A percentile compares a stretch with the other conserved stretches of the same genome.
Conservation (phyloP, 2,329 filamentous ascomycete genomes). For the Apiospora hydei region DNA sequence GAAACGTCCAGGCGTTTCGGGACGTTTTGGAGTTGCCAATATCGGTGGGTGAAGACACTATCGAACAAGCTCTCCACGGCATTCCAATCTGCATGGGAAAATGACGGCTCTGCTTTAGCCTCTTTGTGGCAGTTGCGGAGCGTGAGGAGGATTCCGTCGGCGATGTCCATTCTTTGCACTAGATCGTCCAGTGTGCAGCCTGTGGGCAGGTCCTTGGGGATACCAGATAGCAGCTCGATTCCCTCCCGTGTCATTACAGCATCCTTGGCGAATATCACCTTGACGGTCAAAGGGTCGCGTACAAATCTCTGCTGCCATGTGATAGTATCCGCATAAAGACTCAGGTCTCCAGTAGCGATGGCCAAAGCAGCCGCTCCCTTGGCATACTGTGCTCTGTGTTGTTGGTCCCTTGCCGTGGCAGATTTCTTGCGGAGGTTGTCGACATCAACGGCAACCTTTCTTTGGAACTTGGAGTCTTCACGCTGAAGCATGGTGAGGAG, state of each 20-base stretch:
- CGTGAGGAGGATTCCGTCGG: conserved; percentile 30
- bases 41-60: neutral
- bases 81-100: neutral
- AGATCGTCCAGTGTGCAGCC: neutral
- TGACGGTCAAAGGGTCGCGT: conserved; percentile 25
- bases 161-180: neutral
- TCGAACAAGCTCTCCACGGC: neutral
- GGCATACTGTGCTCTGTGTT: conserved; percentile 21
- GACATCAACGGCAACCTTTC: neutral
- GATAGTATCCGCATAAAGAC: conserved; percentile 29
- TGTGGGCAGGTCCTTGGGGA: conserved; percentile 6
- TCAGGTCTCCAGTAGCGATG: conserved; percentile 31
- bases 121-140: conserved; percentile 28
- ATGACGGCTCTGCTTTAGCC: conserved; percentile 25
- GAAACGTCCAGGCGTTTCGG: conserved; percentile 11
- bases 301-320: conserved; percentile 32
- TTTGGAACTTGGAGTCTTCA: conserved; percentile 5
- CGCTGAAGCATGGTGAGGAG: conserved; percentile 6
- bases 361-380: conserved; percentile 28
- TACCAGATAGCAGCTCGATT: conserved; percentile 29
- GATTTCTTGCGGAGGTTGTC: neutral
- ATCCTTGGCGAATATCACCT: conserved; percentile 15
- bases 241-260: conserved; percentile 24
- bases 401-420: conserved; percentile 7
- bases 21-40: neutral